Conservation (phyloP, 1,284 basidiomycete genomes). For the Tausonia pullulans region DNA sequence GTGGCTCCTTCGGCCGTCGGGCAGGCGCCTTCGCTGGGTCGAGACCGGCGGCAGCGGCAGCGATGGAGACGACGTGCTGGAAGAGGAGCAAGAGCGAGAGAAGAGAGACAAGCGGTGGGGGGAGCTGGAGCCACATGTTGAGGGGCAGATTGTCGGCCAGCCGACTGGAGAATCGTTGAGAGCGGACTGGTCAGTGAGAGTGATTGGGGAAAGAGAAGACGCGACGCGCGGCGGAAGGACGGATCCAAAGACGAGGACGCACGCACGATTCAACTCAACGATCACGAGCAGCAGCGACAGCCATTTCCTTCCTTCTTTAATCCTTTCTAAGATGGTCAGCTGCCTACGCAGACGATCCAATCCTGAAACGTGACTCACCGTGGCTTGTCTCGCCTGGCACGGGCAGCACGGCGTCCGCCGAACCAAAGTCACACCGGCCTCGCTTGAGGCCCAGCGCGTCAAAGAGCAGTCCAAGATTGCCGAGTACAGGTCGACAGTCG, state of each 20-base stretch:
- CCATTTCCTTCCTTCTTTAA: too few species aligned
- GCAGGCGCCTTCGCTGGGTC: neutral
- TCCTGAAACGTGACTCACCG: neutral
- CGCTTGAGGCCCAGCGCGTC: constrained; percentile 50
- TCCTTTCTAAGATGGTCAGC: too few species aligned
- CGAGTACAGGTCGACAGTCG: constrained; percentile 58
- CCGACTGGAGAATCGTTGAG: too few species aligned
- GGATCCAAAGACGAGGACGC: too few species aligned
- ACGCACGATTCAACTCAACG: too few species aligned
- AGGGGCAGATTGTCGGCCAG: too few species aligned
- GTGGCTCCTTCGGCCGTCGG: neutral
- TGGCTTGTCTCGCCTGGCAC: neutral
- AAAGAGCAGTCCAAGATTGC: constrained; percentile 63
- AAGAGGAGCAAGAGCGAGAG: neutral
- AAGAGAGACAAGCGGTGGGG: neutral
- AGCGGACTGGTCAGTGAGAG: too few species aligned
- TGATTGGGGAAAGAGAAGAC: too few species aligned
- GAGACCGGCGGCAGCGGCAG: neutral
- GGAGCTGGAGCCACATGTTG: too few species aligned
- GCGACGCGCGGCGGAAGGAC: too few species aligned
- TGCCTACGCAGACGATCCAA: too few species aligned
- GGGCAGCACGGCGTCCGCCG: constrained; percentile 67
- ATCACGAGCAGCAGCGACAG: too few species aligned
- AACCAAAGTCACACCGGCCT: constrained; percentile 50
- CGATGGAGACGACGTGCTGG: neutral